Evolutionary conservation across 768 basidiomycete genomes (phyloP).

Genomic region (Terana coerulea): DNA sequence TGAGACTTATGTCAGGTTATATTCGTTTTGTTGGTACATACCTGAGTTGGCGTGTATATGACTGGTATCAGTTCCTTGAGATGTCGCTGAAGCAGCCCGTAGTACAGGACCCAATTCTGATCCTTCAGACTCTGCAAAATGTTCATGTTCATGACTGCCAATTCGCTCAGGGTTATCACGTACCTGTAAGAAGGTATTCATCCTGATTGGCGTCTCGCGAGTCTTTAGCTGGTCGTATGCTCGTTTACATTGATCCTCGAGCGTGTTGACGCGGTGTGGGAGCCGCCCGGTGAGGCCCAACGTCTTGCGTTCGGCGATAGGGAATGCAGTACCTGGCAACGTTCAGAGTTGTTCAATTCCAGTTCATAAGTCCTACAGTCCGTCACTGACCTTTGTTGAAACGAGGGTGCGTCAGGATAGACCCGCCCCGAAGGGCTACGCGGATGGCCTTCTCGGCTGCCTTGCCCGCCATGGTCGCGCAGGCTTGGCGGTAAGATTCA

Average conservation of each 20-base stretch:
- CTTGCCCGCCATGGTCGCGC: constrained; percentile 8
- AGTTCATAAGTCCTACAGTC: not conserved
- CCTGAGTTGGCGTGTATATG: constrained; percentile 79
- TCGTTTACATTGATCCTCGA: constrained; percentile 72
- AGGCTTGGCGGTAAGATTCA: not conserved
- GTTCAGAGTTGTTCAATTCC: not conserved
- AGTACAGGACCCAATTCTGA: constrained; percentile 80
- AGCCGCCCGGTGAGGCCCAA: constrained; percentile 48
- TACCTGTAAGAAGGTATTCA: constrained; percentile 65
- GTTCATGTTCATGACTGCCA: not conserved
- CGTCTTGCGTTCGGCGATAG: constrained; percentile 53
- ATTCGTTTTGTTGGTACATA: constrained; percentile 21
- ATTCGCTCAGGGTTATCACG: not conserved
- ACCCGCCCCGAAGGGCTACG: constrained; percentile 54
- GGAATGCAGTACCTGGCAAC: constrained; percentile 61
- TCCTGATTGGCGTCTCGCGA: constrained; percentile 38
- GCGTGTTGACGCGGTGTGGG: constrained; percentile 37
- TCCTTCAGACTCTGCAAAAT: constrained; percentile 48
- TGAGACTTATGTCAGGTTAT: not conserved
- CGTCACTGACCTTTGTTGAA: constrained; percentile 48
- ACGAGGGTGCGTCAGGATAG: constrained; percentile 55
- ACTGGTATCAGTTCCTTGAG: constrained; percentile 49
- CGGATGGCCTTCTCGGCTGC: constrained; percentile 18
- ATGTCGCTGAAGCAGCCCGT: constrained; percentile 43
- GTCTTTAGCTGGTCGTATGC: constrained; percentile 58